Conservation (phyloP, 768 basidiomycete species). For the Mrakia frigida region DNA sequence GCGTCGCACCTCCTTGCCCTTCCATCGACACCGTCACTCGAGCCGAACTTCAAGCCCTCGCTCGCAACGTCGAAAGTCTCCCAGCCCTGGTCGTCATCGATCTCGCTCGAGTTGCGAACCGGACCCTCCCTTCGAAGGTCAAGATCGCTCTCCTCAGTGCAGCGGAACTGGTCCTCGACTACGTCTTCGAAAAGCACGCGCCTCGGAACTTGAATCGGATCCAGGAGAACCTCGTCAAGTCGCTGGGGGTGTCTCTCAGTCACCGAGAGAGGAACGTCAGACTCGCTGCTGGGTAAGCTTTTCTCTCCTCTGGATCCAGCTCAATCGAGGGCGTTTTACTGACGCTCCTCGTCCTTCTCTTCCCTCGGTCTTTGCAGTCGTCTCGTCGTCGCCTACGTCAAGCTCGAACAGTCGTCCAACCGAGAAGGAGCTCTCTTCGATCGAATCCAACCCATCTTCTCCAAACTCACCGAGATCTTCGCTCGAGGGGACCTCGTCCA, state of each 20-base stretch:
- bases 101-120: not conserved
- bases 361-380: slow-evolving; percentile 19
- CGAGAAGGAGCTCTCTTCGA: not conserved
- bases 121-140: slow-evolving; percentile 13
- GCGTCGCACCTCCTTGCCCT: not conserved
- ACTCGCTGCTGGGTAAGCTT: slow-evolving; percentile 34
- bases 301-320: not conserved
- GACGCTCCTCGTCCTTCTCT: not conserved
- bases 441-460: not conserved
- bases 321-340: not conserved
- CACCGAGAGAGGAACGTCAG: slow-evolving; percentile 28
- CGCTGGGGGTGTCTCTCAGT: slow-evolving; percentile 10
- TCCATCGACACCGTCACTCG: not conserved
- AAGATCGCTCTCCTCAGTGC: slow-evolving; percentile 19
- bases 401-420: slow-evolving; percentile 1
- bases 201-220: not conserved
- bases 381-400: slow-evolving; percentile 30
- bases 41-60: not conserved
- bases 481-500: not conserved
- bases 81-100: not conserved
- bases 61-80: not conserved
- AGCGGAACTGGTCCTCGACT: not conserved
- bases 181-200: not conserved
- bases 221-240: not conserved
- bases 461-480: slow-evolving; percentile 6